phyloP scores from a whole-genome alignment of 2,329 filamentous ascomycete species.

The Trichoderma cornu-damae region DNA sequence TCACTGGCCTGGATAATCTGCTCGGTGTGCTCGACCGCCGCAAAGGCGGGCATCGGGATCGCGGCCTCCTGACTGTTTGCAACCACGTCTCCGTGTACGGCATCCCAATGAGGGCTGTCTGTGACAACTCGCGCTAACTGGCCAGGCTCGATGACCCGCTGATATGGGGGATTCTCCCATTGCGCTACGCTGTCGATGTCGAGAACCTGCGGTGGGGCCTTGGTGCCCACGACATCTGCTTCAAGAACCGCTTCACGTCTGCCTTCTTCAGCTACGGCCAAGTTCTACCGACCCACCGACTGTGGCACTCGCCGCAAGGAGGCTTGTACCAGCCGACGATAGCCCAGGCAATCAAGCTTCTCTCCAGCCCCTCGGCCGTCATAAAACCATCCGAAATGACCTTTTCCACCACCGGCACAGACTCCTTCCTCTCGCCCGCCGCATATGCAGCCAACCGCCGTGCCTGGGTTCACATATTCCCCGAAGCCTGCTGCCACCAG shows the following conservation, averaged over 20 bases:
- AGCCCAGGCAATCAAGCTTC: constrained; percentile 74
- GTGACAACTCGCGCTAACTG: constrained; percentile 5
- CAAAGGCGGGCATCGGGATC: constrained; percentile 57
- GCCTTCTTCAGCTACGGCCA: constrained; percentile 87
- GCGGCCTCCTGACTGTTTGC: constrained; percentile 72
- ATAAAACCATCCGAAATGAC: constrained; percentile 45
- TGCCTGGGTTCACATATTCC: constrained; percentile 92
- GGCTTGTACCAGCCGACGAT: constrained; percentile 89
- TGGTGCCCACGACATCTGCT: constrained; percentile 93
- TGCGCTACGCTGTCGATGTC: constrained; percentile 65
- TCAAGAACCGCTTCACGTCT: constrained; percentile 67
- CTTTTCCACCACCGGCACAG: constrained; percentile 62
- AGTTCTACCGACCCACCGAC: constrained; percentile 81
- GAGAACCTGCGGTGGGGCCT: constrained; percentile 81
- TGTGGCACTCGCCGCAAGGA: constrained; percentile 70
- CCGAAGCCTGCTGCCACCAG: constrained; percentile 92
- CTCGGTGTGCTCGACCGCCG: constrained; percentile 70
- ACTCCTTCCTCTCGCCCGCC: constrained; percentile 66
- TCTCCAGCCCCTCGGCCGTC: constrained; percentile 53
- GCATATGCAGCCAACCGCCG: constrained; percentile 64
- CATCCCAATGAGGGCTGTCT: neutral
- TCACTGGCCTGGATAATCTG: constrained; percentile 71
- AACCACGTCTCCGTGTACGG: constrained; percentile 40
- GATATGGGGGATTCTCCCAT: constrained; percentile 83
- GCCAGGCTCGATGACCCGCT: constrained; percentile 85